Conservation (phyloP, 768 basidiomycete species). For the Pleurotus tuoliensis region DNA sequence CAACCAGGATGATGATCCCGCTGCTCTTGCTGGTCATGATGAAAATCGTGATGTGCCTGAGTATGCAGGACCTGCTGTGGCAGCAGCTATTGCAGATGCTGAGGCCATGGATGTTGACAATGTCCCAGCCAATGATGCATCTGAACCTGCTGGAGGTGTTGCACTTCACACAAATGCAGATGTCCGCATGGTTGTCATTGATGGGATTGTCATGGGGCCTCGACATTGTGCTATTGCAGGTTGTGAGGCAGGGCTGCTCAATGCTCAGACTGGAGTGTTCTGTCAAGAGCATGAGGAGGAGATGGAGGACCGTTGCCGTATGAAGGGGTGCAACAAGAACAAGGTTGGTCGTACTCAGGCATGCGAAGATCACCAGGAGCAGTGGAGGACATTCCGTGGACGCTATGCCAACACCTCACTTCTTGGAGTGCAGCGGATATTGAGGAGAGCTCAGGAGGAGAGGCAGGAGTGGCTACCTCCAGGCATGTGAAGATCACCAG, state of each 20-base stretch:
- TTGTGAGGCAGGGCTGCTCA: not conserved
- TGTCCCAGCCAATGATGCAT: not conserved
- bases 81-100: no score
- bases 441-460: no score
- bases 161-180: not conserved
- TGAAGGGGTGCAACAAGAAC: not conserved
- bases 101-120: no score
- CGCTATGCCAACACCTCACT: no score
- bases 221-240: constrained; percentile 10
- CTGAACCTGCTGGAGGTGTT: not conserved
- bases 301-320: constrained; percentile 1
- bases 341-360: not conserved
- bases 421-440: no score
- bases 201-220: constrained; percentile 14
- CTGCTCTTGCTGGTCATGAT: constrained; percentile 7
- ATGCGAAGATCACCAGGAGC: no score
- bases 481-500: constrained; percentile 7
- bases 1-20: not conserved
- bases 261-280: constrained; percentile 5
- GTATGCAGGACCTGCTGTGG: no score
- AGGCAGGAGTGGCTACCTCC: no score
- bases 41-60: not conserved
- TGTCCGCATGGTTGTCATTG: constrained; percentile 11
- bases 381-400: no score
- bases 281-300: not conserved